Evolutionary conservation across 257 asterid species (phyloP).

Genomic region (Scutellaria barbata): DNA sequence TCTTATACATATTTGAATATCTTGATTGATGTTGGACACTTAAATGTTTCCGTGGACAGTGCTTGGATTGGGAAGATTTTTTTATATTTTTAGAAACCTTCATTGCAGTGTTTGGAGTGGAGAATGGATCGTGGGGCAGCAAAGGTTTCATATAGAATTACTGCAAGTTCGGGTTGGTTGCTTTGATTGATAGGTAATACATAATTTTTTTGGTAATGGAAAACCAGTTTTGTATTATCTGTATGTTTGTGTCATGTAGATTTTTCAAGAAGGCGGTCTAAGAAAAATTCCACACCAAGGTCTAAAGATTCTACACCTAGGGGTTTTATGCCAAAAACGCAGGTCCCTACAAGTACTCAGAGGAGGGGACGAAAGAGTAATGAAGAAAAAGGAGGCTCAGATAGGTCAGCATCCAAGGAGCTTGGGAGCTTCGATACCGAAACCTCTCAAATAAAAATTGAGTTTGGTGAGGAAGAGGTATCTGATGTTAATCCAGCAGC

Average conservation of each 20-base stretch:
- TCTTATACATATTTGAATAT: conserved; percentile 13
- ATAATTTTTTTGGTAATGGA: conserved; percentile 9
- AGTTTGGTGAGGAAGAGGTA: conserved; percentile 43
- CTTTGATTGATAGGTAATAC: conserved; percentile 35
- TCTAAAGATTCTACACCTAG: conserved; percentile 60
- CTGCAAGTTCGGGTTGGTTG: conserved; percentile 82
- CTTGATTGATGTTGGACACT: not conserved
- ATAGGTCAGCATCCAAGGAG: conserved; percentile 49
- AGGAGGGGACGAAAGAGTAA: conserved; percentile 62
- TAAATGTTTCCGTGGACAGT: not conserved
- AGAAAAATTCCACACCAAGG: conserved; percentile 56
- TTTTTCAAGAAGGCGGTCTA: conserved; percentile 69
- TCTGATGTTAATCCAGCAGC: conserved; percentile 33
- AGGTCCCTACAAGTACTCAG: conserved; percentile 62
- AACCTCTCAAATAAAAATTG: conserved; percentile 43
- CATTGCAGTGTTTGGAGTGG: conserved; percentile 63
- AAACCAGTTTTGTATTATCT: conserved; percentile 10
- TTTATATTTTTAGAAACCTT: conserved; percentile 15
- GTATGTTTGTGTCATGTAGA: conserved; percentile 49
- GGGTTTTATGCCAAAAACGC: conserved; percentile 73
- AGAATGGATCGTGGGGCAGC: conserved; percentile 44
- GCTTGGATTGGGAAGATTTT: not conserved
- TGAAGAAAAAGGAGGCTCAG: conserved; percentile 51
- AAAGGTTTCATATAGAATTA: conserved; percentile 44
- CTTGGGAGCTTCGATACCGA: conserved; percentile 39